Base-by-base conservation (phyloP, 345 rosid genomes). In the Hibiscus tridactylites region DNA sequence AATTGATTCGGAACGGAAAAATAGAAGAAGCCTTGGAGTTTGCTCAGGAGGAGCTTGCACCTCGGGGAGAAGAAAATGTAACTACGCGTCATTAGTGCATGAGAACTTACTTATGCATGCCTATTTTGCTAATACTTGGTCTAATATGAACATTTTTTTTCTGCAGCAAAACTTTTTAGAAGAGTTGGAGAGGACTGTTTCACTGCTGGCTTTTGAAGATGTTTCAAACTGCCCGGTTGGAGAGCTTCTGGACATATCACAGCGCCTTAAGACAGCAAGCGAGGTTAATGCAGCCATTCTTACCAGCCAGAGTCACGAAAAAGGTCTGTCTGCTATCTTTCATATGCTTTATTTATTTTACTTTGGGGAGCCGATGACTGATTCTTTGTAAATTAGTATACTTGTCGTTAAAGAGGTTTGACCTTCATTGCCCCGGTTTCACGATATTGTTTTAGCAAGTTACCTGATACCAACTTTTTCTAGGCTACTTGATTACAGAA, bases 31-130 rank as follows among this genome's bases (percentile, higher is more conserved):
- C 99, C 68, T 79, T 92, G 77, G 96, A 92, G 83, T 95, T 95
- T 87, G 99, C 99, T 69, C 99, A 92, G 76, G 99, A 92, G 81
- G 97, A 95, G 79, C 98, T 95, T 72, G 99, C 99, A 37, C 99
- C 94, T 39, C 85, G 96, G 67, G 99, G 97, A 56, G 97, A 95
- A 85, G 99, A 95, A 85, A 91, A 95, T 76, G 96, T 90, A 84
- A 58, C 33, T 60, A 50, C 68, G 5, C 28, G 57, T 53, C n/a
- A 64, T 19, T 46, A 6, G 4, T 24, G 19, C 63, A 37, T 39
- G 24, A 10, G 68, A 37, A 57, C 72, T 74, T 72, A 72, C 21
- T 74, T 28, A 53, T 28, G 70, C 49, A 8, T 72, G 17, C 70
- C 74, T 57, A 9, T 69, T 69, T 42, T 65, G 57, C 58, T 62